phyloP scores from a whole-genome alignment of 148 eudicot species.

The Amaranthus hypochondriacus region DNA sequence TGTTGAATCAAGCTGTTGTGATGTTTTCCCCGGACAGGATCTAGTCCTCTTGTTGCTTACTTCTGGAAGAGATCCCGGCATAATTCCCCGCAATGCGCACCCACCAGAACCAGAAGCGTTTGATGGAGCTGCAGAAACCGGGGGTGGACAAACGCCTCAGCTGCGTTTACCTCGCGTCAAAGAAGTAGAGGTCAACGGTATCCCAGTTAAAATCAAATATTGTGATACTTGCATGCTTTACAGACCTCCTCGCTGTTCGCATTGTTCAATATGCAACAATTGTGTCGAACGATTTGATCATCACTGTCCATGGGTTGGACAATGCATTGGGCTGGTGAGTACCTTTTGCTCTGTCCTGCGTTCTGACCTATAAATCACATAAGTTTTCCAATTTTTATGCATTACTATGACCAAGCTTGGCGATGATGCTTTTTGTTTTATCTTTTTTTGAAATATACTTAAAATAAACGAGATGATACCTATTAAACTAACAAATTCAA shows the following conservation, averaged over 20 bases:
- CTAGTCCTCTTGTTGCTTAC: slow-evolving; percentile 74
- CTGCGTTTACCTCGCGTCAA: slow-evolving; percentile 81
- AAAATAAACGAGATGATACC: too few relatives aligned
- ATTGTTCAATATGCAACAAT: slow-evolving; percentile 97
- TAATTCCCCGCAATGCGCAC: slow-evolving; percentile 92
- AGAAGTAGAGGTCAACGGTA: slow-evolving; percentile 94
- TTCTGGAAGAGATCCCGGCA: slow-evolving; percentile 98
- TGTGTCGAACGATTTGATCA: slow-evolving; percentile 98
- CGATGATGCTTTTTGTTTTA: too few relatives aligned
- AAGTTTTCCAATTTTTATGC: too few relatives aligned
- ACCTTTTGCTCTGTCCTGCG: background rate
- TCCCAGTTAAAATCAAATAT: slow-evolving; percentile 87
- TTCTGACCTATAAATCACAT: background rate
- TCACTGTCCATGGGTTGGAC: slow-evolving; percentile 99
- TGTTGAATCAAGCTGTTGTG: background rate
- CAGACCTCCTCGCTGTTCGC: slow-evolving; percentile 98
- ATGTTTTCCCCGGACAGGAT: slow-evolving; percentile 45
- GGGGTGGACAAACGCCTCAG: slow-evolving; percentile 89
- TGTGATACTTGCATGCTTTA: slow-evolving; percentile 99
- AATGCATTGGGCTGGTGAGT: slow-evolving; percentile 97
- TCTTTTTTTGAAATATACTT: too few relatives aligned
- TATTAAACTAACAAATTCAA: too few relatives aligned
- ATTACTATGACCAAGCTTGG: too few relatives aligned
- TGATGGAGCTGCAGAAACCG: slow-evolving; percentile 72
- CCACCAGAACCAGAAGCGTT: slow-evolving; percentile 91